Base-by-base conservation (phyloP, 106 monocot genomes). In the Apostasia shenzhenica region DNA sequence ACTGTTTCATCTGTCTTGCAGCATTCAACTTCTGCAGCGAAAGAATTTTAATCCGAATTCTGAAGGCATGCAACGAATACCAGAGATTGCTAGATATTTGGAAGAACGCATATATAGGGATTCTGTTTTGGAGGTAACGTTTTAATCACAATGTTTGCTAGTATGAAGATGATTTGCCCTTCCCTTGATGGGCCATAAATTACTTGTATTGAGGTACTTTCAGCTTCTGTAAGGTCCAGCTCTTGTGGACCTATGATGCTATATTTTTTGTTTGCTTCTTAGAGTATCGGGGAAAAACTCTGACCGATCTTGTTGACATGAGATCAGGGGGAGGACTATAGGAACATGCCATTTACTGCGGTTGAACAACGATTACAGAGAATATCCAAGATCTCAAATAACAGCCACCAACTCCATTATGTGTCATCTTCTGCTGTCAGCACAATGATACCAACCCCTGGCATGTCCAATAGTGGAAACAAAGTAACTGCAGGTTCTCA, bases 361-460 rank as follows among this genome's bases (percentile, higher is more conserved):
- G 68, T 88, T 50, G 81, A 89, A 11, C 81, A 72, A 8, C 83
- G 79, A 50, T 63, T 93, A 61, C 75, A 75, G 11, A 45, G 54
- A 68, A 54, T 86, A 59, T 6, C 84, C 12, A 86, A 67, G 79
- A 65, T 5, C 46, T 39, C 41, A 52, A 81, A 60, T 62, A 72
- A 77, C 56, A 80, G 48, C 61, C 81, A 81, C 50, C 65, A 67
- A 39, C n/a, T 8, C 38, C 74, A 74, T 42, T 79, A 75, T 59
- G 62, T 75, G 48, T 78, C 88, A 48, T 76, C 85, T 62, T 77
- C 88, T 66, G 45, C 73, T 41, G 61, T 62, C 5, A 76, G 78
- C 66, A 86, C 88, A 10, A 93, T 93, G 93, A 86, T 93, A 59
- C 93, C 93, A 26, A 93, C 93, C 45, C 93, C 93, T 60, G 93